Conservation (phyloP, 805 yeast species). For the Lipomyces anomalus region DNA sequence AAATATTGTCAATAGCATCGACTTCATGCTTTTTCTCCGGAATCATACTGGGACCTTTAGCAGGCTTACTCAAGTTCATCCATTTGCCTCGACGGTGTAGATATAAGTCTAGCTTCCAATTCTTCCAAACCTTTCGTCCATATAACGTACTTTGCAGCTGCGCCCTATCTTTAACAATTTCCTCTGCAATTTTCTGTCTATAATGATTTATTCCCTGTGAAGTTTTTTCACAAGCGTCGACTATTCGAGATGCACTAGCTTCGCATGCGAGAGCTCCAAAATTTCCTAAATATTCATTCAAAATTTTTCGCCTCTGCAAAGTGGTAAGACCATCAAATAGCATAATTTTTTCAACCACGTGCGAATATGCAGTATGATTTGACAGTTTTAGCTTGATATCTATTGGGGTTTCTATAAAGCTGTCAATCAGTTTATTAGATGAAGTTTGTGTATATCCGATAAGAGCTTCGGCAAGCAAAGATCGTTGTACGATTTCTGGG, state of each 20-base stretch:
- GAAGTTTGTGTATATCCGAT: not conserved
- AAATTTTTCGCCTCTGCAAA: conserved; percentile 44
- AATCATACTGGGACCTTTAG: not conserved
- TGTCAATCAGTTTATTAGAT: conserved; percentile 42
- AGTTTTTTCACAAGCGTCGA: conserved; percentile 68
- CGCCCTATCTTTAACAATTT: conserved; percentile 47
- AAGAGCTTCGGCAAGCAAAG: not conserved
- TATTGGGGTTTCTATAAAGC: conserved; percentile 53
- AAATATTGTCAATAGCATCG: not conserved
- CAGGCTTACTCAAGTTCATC: conserved; percentile 41
- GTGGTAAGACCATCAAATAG: conserved; percentile 25
- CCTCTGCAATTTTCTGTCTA: conserved; percentile 78
- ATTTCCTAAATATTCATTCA: conserved; percentile 56
- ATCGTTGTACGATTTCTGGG: not conserved
- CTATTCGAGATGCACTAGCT: conserved; percentile 85
- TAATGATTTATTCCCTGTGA: conserved; percentile 71
- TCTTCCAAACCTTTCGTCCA: conserved; percentile 91
- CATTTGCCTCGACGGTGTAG: conserved; percentile 72
- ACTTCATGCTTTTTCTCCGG: not conserved
- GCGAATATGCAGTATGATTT: conserved; percentile 84
- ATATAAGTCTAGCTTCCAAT: conserved; percentile 84
- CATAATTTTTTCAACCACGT: conserved; percentile 51
- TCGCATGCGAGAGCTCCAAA: conserved; percentile 60
- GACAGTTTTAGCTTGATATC: conserved; percentile 68
- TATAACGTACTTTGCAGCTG: conserved; percentile 77